Evolutionary conservation across 441 rosid species (phyloP), one percentile per base, ranked within the genome.

Genomic region (Populus hybrid): DNA sequence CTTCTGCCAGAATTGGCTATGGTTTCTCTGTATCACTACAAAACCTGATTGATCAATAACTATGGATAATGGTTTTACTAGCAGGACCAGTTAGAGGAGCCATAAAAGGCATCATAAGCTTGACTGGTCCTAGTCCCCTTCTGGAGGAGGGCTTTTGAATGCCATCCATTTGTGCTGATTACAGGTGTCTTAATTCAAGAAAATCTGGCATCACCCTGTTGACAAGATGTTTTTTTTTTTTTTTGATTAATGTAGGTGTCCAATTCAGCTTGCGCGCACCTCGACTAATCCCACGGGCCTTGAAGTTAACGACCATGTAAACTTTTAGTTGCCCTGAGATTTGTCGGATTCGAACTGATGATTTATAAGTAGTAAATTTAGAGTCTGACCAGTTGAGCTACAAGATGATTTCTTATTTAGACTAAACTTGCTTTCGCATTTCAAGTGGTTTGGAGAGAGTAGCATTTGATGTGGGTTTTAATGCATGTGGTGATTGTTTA

Each of bases 1-100:
- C 9, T 53, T 21, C 21, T 65, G 9, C 14, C 26, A 2, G 65
- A 26, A 33, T 42, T 11, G 4, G 38, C 61, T 66, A 6, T 53
- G 2, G 21, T 10, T 35, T 61, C 11, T n/a, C 14, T 23, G 7
- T 56, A 3, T n/a, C 63, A 6, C 10, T 20, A 0, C 61, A 20
- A 56, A 28, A 38, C 29, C 9, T 29, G 26, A 67, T 42, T 73
- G 7, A 6, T 8, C 14, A n/a, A 33, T 74, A 38, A 86, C 69
- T 0, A 8, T 3, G n/a, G 65, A 0, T 20, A 40, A 50, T 56
- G 3, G 7, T 63, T 68, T 75, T 1, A 50, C 80, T 85, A 33
- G 35, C 91, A 91, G 93, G 95, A 91, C 87, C 95, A 87, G 82
- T 78, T 91, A 78, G 93, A 91, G 77, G 95, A 91, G 88, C 88